Evolutionary conservation across 768 basidiomycete species (phyloP).

Genomic region (Russula compacta): DNA sequence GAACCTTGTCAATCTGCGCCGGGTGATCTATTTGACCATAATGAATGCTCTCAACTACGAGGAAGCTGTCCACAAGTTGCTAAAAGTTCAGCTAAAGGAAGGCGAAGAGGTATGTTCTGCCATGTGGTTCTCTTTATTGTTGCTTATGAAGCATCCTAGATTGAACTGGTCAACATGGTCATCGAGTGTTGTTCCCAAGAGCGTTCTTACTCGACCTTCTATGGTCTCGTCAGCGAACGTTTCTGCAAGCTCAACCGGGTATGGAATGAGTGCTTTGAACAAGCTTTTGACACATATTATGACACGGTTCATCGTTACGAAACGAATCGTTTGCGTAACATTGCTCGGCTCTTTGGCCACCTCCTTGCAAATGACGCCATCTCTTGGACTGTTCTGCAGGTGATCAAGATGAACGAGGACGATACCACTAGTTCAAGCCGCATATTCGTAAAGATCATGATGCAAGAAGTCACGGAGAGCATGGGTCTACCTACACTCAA

Average conservation of each 20-base stretch:
- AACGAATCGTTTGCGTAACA: constrained; percentile 95
- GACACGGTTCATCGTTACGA: constrained; percentile 97
- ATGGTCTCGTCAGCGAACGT: constrained; percentile 91
- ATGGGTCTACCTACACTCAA: constrained; percentile 84
- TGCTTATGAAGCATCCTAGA: constrained; percentile 37
- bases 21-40: constrained; percentile 93
- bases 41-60: constrained; percentile 99
- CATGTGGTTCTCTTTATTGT: not conserved
- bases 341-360: constrained; percentile 94
- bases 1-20: constrained; percentile 88
- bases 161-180: constrained; percentile 96
- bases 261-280: constrained; percentile 86
- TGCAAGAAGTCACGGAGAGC: constrained; percentile 90
- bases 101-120: constrained; percentile 74
- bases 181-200: constrained; percentile 99
- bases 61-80: constrained; percentile 96
- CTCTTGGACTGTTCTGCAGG: constrained; percentile 79
- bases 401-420: constrained; percentile 91
- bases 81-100: constrained; percentile 85
- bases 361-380: constrained; percentile 78
- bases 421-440: constrained; percentile 93
- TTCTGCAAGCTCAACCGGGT: constrained; percentile 93
- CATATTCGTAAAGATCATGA: constrained; percentile 96
- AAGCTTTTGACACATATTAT: constrained; percentile 85
- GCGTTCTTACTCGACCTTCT: constrained; percentile 95